These are phyloP conservation scores for Trebouxia gelatinosa DNA, from an alignment of 163 green algal genomes.

Conservation along the genomic window DNA sequence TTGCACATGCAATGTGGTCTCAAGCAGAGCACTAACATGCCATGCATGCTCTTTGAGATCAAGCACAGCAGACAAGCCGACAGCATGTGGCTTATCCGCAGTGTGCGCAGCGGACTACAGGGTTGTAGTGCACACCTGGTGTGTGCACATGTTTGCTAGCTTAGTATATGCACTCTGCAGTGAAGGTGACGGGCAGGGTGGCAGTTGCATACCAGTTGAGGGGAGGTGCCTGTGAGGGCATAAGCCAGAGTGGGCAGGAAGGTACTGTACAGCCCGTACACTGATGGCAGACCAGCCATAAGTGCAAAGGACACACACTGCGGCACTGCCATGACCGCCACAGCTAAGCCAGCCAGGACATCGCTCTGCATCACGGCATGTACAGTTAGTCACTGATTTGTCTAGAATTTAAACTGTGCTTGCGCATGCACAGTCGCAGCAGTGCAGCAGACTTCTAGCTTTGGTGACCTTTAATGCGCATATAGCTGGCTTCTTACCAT, in stretches of 20 bases:
- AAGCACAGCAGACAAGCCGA: too few relatives aligned
- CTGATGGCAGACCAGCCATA: slow-evolving; percentile 54
- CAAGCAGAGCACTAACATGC: too few relatives aligned
- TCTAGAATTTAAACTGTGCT: not conserved
- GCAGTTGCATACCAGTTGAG: slow-evolving; percentile 65
- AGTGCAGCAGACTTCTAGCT: not conserved
- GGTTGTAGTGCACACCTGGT: too few relatives aligned
- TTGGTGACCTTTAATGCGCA: not conserved
- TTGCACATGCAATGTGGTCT: too few relatives aligned
- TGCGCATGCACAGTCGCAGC: not conserved
- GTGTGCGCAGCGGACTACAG: not conserved
- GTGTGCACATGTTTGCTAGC: too few relatives aligned
- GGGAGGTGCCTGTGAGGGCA: slow-evolving; percentile 64
- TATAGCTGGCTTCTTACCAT: slow-evolving; percentile 23
- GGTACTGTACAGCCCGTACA: slow-evolving; percentile 63
- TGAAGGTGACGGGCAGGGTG: too few relatives aligned
- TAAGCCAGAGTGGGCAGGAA: slow-evolving; percentile 78
- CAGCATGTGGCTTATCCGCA: too few relatives aligned
- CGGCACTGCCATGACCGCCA: slow-evolving; percentile 64
- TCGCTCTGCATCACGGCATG: slow-evolving; percentile 39
- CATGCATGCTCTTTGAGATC: too few relatives aligned
- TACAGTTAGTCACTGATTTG: not conserved
- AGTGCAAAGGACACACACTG: slow-evolving; percentile 70
- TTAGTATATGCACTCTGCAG: too few relatives aligned
- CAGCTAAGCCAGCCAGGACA: slow-evolving; percentile 53